phyloP scores from a whole-genome alignment of 75 land plant species.

The Selaginella moellendorffii region DNA sequence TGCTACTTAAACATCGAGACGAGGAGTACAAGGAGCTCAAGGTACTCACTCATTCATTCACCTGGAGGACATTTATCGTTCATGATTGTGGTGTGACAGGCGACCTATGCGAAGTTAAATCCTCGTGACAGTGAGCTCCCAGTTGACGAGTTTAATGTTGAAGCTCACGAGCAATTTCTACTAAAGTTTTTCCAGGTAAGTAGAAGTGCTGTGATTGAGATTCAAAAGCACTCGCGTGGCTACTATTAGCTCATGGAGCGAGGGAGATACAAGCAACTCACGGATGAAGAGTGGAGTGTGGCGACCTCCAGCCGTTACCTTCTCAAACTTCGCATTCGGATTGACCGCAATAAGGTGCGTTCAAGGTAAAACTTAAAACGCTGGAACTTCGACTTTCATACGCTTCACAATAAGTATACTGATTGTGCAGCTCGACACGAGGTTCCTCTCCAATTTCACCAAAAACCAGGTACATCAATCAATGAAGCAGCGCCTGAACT shows the following conservation, averaged over 20 bases:
- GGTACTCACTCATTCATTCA: not conserved
- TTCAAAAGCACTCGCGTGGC: not conserved
- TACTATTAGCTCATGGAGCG: not conserved
- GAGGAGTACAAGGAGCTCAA: not conserved
- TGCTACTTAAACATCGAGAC: not conserved
- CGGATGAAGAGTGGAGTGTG: not conserved
- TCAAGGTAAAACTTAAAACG: too few relatives aligned
- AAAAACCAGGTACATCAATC: not conserved
- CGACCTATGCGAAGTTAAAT: not conserved
- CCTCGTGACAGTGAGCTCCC: not conserved
- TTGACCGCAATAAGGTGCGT: not conserved
- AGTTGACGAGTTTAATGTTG: not conserved
- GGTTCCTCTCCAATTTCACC: not conserved
- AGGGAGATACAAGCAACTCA: not conserved
- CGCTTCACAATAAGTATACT: not conserved
- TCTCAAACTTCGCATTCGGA: not conserved
- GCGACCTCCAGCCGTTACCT: not conserved
- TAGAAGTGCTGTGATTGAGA: not conserved
- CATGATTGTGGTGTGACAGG: not conserved
- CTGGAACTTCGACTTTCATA: too few relatives aligned
- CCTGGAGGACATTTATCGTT: not conserved
- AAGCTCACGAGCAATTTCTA: not conserved
- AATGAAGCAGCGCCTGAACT: not conserved
- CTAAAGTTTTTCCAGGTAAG: not conserved
- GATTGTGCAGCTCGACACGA: not conserved